These are phyloP conservation scores for Solanum microdontum DNA, from an alignment of 257 asterid genomes.

Conservation along the genomic window DNA sequence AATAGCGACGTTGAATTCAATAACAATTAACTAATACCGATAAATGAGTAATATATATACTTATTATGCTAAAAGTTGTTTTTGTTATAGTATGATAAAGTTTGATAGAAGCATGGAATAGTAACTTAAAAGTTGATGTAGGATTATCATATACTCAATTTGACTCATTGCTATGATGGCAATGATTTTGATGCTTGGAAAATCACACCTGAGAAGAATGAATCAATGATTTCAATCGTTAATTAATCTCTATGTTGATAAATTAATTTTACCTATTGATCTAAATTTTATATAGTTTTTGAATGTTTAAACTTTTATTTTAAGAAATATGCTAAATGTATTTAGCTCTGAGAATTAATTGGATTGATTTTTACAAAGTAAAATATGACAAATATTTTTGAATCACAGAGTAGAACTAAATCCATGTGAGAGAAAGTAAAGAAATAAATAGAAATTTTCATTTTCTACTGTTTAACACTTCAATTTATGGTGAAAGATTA, in stretches of 20 bases:
- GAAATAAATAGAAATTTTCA: neutral
- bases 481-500: neutral
- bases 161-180: neutral
- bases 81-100: no score
- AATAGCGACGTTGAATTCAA: no score
- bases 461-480: neutral
- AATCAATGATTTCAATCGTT: neutral
- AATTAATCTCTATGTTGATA: neutral
- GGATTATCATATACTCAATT: neutral
- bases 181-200: neutral
- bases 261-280: neutral
- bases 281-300: neutral
- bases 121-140: neutral
- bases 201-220: neutral
- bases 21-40: no score
- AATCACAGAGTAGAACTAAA: neutral
- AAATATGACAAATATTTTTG: neutral
- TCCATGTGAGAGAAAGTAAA: neutral
- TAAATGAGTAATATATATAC: no score
- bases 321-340: neutral
- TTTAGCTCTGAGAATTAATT: neutral
- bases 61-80: no score
- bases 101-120: neutral
- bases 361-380: neutral
- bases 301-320: neutral